Percentiles rank a stretch among this genome's conserved stretches.
These are phyloP conservation scores for Lactifluus pinguis DNA, from an alignment of 768 basidiomycete genomes.

Conservation along the genomic window DNA sequence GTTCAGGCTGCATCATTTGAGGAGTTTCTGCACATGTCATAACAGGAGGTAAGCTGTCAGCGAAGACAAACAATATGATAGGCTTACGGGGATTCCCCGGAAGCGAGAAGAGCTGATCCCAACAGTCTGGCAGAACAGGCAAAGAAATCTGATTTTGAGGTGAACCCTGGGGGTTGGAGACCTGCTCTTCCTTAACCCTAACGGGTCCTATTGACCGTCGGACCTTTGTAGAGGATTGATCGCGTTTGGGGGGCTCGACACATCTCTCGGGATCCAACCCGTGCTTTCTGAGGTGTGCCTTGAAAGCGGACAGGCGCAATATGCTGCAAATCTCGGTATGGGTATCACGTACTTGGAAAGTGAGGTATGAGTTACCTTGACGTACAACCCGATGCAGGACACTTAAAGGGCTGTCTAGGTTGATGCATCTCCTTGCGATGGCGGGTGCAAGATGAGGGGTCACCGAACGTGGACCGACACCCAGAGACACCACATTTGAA, in stretches of 20 bases:
- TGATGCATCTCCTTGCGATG: constrained; percentile 55
- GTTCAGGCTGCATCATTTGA: not conserved
- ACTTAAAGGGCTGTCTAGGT: constrained; percentile 15
- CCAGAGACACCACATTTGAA: constrained; percentile 37
- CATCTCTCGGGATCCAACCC: constrained; percentile 23
- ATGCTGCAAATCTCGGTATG: constrained; percentile 36
- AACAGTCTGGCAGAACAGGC: not conserved
- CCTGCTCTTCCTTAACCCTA: not conserved
- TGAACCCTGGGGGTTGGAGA: not conserved
- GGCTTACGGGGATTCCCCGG: not conserved
- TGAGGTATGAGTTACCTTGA: constrained; percentile 24
- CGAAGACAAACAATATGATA: not conserved
- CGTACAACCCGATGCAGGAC: constrained; percentile 7
- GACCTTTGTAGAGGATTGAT: not conserved
- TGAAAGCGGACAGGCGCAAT: constrained; percentile 53
- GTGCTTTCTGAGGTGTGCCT: constrained; percentile 44
- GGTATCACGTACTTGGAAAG: not conserved
- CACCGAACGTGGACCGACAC: constrained; percentile 49
- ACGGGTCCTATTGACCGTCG: not conserved
- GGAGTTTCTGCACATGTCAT: not conserved
- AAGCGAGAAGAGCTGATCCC: not conserved
- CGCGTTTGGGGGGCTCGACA: constrained; percentile 1
- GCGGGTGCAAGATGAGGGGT: constrained; percentile 61
- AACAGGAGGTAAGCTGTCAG: not conserved
- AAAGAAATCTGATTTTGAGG: not conserved